Conservation (phyloP, 2,329 filamentous ascomycete species). For the Parasarocladium wereldwijsianum region DNA sequence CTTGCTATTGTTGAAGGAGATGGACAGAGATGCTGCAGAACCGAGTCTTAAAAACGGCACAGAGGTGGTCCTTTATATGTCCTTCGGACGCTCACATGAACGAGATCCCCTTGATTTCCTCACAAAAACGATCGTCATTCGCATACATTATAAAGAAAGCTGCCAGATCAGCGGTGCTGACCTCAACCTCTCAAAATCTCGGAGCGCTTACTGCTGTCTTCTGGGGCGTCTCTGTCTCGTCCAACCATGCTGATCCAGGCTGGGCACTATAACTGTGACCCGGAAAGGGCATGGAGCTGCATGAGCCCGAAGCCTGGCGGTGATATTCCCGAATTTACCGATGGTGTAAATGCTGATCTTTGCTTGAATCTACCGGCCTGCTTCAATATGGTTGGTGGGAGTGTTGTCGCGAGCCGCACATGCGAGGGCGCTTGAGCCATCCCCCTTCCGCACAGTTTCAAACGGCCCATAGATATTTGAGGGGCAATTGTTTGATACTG, state of each 20-base stretch:
- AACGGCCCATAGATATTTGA: too few relatives aligned
- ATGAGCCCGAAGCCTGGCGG: neutral
- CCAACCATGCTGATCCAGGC: neutral
- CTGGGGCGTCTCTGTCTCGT: neutral
- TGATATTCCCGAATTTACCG: slow-evolving; percentile 2
- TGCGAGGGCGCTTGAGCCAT: too few relatives aligned
- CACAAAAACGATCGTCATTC: neutral
- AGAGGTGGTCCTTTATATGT: neutral
- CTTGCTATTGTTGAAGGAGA: neutral
- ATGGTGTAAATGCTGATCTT: slow-evolving; percentile 2
- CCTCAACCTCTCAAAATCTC: too few relatives aligned
- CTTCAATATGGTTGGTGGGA: slow-evolving; percentile 3
- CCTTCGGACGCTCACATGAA: neutral
- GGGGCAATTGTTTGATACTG: too few relatives aligned
- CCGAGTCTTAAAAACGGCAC: neutral
- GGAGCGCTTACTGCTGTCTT: too few relatives aligned
- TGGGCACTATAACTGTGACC: slow-evolving; percentile 3
- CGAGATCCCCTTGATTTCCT: too few relatives aligned
- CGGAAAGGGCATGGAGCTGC: slow-evolving; percentile 1
- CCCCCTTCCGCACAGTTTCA: too few relatives aligned
- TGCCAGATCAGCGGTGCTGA: neutral
- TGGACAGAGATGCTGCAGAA: neutral
- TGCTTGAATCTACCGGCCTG: slow-evolving; percentile 4
- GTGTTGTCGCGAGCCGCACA: too few relatives aligned
- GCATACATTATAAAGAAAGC: neutral